A percentile compares a stretch with the other conserved stretches of the same genome.
phyloP scores from a whole-genome alignment of 208 protist genomes.

The Leishmania tarentolae region DNA sequence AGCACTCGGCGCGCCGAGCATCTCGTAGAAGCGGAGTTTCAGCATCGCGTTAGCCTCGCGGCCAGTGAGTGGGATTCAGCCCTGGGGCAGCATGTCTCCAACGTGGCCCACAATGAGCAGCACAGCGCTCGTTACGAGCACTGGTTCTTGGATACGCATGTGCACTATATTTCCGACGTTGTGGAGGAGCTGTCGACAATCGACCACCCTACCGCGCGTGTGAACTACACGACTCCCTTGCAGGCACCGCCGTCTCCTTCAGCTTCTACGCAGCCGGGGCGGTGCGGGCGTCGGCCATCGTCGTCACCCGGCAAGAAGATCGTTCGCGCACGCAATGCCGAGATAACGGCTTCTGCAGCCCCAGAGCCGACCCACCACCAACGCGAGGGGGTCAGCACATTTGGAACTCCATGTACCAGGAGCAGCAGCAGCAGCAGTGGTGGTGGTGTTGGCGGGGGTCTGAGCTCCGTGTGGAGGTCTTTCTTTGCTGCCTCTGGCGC shows the following conservation, averaged over 20 bases:
- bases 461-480: slow-evolving; percentile 25
- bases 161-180: slow-evolving; percentile 38
- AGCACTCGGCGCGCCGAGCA: slow-evolving; percentile 11
- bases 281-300: background rate
- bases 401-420: background rate
- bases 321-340: background rate
- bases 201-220: slow-evolving; percentile 31
- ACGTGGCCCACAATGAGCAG: slow-evolving; percentile 39
- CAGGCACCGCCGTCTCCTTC: background rate
- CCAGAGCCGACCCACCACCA: background rate
- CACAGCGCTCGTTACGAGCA: slow-evolving; percentile 49
- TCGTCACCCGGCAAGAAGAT: background rate
- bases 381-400: background rate
- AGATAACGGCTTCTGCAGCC: background rate
- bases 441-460: background rate
- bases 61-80: slow-evolving; percentile 38
- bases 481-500: slow-evolving; percentile 17
- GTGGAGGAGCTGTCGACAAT: slow-evolving; percentile 36
- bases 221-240: slow-evolving; percentile 22
- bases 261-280: background rate
- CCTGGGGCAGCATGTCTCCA: slow-evolving; percentile 30
- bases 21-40: slow-evolving; percentile 18
- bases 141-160: slow-evolving; percentile 38
- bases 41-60: slow-evolving; percentile 15
- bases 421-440: no score